phyloP scores from a whole-genome alignment of 2,329 filamentous ascomycete genomes.

The Diaporthe velutina region DNA sequence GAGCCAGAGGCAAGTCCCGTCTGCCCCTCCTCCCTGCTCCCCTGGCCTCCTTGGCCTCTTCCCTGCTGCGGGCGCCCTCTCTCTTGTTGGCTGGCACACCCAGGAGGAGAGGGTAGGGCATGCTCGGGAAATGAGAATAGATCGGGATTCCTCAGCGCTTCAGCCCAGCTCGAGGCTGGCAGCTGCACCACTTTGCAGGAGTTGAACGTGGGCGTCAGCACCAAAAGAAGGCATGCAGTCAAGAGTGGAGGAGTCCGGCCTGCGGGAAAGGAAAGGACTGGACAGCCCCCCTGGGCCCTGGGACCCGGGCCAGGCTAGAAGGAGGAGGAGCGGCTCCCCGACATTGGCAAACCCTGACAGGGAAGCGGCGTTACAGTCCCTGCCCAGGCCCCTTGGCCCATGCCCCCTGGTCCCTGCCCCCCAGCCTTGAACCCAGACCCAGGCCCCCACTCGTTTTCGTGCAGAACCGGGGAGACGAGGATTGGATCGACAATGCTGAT shows the following conservation, averaged over 20 bases:
- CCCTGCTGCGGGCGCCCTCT: background rate
- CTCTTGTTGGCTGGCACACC: background rate
- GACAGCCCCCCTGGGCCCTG: slow-evolving; percentile 13
- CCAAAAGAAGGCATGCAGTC: slow-evolving; percentile 36
- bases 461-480: slow-evolving; percentile 30
- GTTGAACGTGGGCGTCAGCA: slow-evolving; percentile 1
- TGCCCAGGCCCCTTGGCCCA: background rate
- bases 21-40: background rate
- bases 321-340: slow-evolving; percentile 17
- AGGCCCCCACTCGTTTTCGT: slow-evolving; percentile 26
- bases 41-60: background rate
- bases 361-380: background rate
- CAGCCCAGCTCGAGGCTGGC: background rate
- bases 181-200: background rate
- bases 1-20: background rate
- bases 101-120: background rate
- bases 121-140: slow-evolving; percentile 5
- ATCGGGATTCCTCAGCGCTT: background rate
- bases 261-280: slow-evolving; percentile 22
- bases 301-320: slow-evolving; percentile 15
- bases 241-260: slow-evolving; percentile 38
- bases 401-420: background rate
- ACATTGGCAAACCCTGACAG: slow-evolving; percentile 26
- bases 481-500: slow-evolving; percentile 29
- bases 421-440: slow-evolving; percentile 17